phyloP scores from a whole-genome alignment of 805 yeast species.

The Scheffersomyces ergatensis region DNA sequence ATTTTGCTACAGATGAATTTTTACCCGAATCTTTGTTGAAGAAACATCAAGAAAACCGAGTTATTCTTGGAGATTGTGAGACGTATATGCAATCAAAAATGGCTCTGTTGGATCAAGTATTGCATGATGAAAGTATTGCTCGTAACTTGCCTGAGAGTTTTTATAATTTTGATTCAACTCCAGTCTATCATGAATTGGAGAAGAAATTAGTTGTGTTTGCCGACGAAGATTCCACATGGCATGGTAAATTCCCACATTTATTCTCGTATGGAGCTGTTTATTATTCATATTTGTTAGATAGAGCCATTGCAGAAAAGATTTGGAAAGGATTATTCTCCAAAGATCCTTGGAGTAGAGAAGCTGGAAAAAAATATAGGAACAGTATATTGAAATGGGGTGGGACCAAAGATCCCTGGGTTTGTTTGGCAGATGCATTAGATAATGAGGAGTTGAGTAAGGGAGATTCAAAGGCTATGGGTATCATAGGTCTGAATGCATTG shows the following conservation, averaged over 20 bases:
- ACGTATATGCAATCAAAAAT: slow-evolving; percentile 83
- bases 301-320: slow-evolving; percentile 86
- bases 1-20: slow-evolving; percentile 62
- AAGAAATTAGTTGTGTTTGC: slow-evolving; percentile 56
- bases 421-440: slow-evolving; percentile 77
- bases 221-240: slow-evolving; percentile 78
- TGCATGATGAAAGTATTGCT: slow-evolving; percentile 51
- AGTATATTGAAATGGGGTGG: slow-evolving; percentile 92
- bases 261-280: slow-evolving; percentile 93
- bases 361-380: slow-evolving; percentile 74
- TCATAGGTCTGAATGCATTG: slow-evolving; percentile 5
- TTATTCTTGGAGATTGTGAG: slow-evolving; percentile 64
- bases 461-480: slow-evolving; percentile 66
- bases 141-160: slow-evolving; percentile 10
- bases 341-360: slow-evolving; percentile 66
- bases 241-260: slow-evolving; percentile 89
- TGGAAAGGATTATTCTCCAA: slow-evolving; percentile 71
- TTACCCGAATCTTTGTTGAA: slow-evolving; percentile 51
- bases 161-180: slow-evolving; percentile 50
- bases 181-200: slow-evolving; percentile 68
- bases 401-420: slow-evolving; percentile 81
- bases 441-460: slow-evolving; percentile 61
- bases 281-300: slow-evolving; percentile 85
- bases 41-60: slow-evolving; percentile 49
- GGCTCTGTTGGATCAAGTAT: slow-evolving; percentile 82